Conservation (phyloP, 129 eudicot genomes). For the Centella asiatica region DNA sequence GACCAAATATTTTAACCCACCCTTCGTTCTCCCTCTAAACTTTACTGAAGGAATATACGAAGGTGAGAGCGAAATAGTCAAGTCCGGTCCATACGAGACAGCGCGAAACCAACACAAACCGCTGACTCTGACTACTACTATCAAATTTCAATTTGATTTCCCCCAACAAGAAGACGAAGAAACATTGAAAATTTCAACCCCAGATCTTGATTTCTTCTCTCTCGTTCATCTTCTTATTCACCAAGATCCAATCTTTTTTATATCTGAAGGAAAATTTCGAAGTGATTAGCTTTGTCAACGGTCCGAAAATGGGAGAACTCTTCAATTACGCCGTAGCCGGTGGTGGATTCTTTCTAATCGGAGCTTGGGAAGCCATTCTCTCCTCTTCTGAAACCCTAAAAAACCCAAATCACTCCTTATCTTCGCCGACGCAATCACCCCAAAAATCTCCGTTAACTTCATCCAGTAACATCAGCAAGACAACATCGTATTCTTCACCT, state of each 20-base stretch:
- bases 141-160: too few relatives aligned
- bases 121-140: too few relatives aligned
- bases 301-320: background rate
- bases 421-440: background rate
- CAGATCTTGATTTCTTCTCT: too few relatives aligned
- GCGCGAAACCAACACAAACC: too few relatives aligned
- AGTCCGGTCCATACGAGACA: too few relatives aligned
- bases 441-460: background rate
- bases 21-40: too few relatives aligned
- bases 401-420: background rate
- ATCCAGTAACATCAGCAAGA: background rate
- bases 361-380: constrained; percentile 9
- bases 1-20: too few relatives aligned
- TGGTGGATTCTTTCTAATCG: background rate
- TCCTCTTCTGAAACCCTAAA: constrained; percentile 8
- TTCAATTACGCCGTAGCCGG: constrained; percentile 11
- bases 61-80: too few relatives aligned
- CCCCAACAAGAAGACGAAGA: too few relatives aligned
- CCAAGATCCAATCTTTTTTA: background rate
- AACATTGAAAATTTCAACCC: background rate
- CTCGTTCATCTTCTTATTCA: too few relatives aligned
- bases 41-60: too few relatives aligned
- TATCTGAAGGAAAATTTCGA: too few relatives aligned
- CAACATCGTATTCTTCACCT: background rate
- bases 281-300: background rate